These are phyloP conservation scores for Leccinum rimulosum DNA, from an alignment of 768 basidiomycete genomes.

Conservation along the genomic window DNA sequence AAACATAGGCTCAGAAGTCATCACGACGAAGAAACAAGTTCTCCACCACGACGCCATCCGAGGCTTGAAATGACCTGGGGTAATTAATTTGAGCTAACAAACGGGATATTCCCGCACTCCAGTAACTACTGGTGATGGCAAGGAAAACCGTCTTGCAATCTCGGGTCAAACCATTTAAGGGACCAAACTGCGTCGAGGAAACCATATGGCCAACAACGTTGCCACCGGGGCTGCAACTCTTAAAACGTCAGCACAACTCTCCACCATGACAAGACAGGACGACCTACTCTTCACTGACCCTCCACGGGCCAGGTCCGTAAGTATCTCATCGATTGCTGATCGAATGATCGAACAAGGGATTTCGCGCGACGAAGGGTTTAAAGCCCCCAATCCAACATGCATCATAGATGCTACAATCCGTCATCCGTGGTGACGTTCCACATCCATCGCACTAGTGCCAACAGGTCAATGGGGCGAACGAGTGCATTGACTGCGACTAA, in stretches of 20 bases:
- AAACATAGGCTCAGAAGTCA: slow-evolving; percentile 31
- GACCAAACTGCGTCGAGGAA: neutral
- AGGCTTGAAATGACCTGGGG: slow-evolving; percentile 35
- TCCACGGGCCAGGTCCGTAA: slow-evolving; percentile 17
- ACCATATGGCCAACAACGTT: slow-evolving; percentile 10
- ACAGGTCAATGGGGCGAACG: neutral
- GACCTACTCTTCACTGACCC: slow-evolving; percentile 24
- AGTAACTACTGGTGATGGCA: slow-evolving; percentile 16
- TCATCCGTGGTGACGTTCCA: slow-evolving; percentile 15
- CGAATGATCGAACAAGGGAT: neutral
- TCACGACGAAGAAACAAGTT: neutral
- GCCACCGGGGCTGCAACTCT: slow-evolving; percentile 13
- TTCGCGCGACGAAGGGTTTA: slow-evolving; percentile 2
- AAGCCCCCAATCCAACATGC: neutral
- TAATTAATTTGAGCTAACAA: slow-evolving; percentile 35
- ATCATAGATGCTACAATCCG: slow-evolving; percentile 12
- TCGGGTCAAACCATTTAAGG: neutral
- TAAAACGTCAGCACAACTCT: neutral
- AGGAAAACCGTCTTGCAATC: slow-evolving; percentile 6
- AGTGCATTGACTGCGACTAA: neutral
- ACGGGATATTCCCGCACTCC: slow-evolving; percentile 27
- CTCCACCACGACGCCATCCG: slow-evolving; percentile 14
- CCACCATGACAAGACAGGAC: fast-evolving
- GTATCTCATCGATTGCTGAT: slow-evolving; percentile 10
- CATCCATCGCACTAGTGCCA: slow-evolving; percentile 5